These are phyloP conservation scores for Tilletia caries DNA, from an alignment of 1,284 basidiomycete genomes.

Conservation along the genomic window DNA sequence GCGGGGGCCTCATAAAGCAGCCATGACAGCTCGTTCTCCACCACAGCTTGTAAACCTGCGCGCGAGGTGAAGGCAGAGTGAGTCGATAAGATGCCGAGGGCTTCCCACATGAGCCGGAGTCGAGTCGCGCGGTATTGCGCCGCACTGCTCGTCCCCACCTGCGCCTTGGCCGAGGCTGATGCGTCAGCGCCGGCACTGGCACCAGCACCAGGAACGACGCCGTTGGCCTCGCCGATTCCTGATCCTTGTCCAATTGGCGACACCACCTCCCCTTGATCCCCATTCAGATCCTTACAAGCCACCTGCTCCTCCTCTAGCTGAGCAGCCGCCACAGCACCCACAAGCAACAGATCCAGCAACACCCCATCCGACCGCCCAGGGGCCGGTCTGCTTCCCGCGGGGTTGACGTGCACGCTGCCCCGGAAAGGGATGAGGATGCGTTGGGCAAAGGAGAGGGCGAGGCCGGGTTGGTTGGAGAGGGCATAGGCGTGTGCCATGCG, in stretches of 20 bases:
- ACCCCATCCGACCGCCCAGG: conserved; percentile 3
- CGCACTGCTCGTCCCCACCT: not conserved
- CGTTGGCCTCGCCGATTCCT: not conserved
- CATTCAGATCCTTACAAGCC: not conserved
- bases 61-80: not conserved
- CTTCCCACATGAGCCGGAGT: not conserved
- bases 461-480: not conserved
- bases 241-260: not conserved
- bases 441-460: conserved; percentile 8
- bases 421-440: conserved; percentile 9
- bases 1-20: not conserved
- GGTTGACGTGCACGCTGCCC: not conserved
- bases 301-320: not conserved
- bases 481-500: conserved; percentile 6
- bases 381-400: not conserved
- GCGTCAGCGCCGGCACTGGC: not conserved
- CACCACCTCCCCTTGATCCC: not conserved
- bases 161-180: not conserved
- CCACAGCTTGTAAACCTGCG: not conserved
- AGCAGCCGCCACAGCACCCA: conserved; percentile 2
- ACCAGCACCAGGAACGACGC: too few relatives aligned
- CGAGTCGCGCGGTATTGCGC: not conserved
- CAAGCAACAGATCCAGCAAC: not conserved
- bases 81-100: not conserved
- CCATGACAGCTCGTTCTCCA: not conserved